Conservation (phyloP, 169 alveolate genomes). For the Perkinsus chesapeaki region DNA sequence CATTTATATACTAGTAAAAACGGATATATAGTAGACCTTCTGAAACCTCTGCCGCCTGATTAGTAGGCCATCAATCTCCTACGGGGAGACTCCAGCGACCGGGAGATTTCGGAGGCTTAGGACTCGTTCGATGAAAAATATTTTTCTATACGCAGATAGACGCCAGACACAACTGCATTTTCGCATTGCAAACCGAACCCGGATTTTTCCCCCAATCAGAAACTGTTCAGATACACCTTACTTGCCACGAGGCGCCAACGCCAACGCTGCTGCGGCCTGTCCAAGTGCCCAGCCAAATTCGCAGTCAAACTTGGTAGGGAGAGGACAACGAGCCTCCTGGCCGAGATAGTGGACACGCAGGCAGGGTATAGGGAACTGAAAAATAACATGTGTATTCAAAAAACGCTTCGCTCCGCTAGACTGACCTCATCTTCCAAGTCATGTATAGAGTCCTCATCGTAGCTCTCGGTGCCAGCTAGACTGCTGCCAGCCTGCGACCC, state of each 20-base stretch:
- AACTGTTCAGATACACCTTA: too few species aligned
- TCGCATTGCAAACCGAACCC: too few species aligned
- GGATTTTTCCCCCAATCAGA: too few species aligned
- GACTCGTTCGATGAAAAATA: too few species aligned
- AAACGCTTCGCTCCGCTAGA: neutral
- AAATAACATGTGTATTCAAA: neutral
- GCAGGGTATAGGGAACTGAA: neutral
- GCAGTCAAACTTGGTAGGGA: conserved; percentile 69
- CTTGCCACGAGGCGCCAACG: conserved; percentile 24
- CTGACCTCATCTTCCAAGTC: neutral
- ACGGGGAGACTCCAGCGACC: too few species aligned
- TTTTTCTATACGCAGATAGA: too few species aligned
- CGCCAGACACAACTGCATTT: too few species aligned
- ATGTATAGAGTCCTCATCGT: neutral
- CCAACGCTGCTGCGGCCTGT: conserved; percentile 45
- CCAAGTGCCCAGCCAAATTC: conserved; percentile 70
- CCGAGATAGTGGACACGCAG: conserved; percentile 64
- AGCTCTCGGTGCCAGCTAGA: neutral
- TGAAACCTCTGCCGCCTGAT: too few species aligned
- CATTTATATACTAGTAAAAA: too few species aligned
- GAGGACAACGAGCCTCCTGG: conserved; percentile 75
- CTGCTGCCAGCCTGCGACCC: neutral
- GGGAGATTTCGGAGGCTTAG: too few species aligned
- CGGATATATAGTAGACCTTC: too few species aligned
- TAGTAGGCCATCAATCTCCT: too few species aligned